Evolutionary conservation across 345 rosid species (phyloP).

Genomic region (Triadica sebifera): DNA sequence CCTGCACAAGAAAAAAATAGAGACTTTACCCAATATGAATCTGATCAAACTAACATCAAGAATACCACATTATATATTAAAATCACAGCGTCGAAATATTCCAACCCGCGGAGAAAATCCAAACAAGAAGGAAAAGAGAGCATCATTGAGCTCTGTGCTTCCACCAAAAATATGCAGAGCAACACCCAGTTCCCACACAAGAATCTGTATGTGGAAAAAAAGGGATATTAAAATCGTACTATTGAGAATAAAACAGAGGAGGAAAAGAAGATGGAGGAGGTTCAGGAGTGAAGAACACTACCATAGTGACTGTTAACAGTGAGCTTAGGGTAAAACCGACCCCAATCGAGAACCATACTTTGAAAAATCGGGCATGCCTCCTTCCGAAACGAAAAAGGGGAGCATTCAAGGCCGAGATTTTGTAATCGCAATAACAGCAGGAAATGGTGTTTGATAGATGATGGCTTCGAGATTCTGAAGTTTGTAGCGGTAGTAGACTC

Average conservation of each 20-base stretch:
- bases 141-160: background rate
- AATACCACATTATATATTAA: background rate
- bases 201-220: conserved; percentile 18
- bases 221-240: background rate
- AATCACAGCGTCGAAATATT: background rate
- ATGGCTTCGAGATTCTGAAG: background rate
- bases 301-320: conserved; percentile 47
- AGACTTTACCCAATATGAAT: background rate
- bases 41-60: background rate
- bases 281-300: background rate
- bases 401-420: conserved; percentile 42
- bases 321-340: conserved; percentile 62
- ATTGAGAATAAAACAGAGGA: background rate
- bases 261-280: background rate
- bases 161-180: conserved; percentile 11
- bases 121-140: conserved; percentile 17
- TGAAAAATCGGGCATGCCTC: conserved; percentile 43
- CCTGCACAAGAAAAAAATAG: conserved; percentile 23
- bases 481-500: conserved; percentile 12
- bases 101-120: conserved; percentile 26
- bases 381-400: conserved; percentile 61
- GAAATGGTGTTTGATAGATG: conserved; percentile 25
- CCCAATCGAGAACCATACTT: conserved; percentile 81
- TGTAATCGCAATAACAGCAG: conserved; percentile 59
- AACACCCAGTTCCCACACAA: conserved; percentile 35